Conservation (phyloP, 2,329 filamentous ascomycete genomes). For the Pyrenophora graminea region DNA sequence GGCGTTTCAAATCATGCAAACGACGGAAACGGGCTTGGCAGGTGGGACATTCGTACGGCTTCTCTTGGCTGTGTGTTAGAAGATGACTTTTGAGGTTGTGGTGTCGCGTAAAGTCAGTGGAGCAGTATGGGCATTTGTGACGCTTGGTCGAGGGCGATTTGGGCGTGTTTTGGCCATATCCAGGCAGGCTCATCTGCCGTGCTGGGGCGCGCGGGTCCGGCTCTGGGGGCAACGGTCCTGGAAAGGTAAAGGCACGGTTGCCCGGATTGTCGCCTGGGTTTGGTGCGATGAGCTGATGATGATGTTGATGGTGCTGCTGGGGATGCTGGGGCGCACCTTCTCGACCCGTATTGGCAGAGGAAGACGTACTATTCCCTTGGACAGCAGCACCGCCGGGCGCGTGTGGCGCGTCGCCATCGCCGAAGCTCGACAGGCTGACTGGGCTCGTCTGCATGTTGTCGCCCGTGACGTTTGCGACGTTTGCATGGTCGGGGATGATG, state of each 20-base stretch:
- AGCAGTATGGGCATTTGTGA: constrained; percentile 95
- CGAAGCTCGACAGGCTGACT: constrained; percentile 59
- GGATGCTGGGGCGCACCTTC: constrained; percentile 44
- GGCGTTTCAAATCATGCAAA: constrained; percentile 91
- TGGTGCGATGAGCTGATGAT: constrained; percentile 43
- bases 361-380: constrained; percentile 55
- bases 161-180: constrained; percentile 60
- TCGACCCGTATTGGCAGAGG: constrained; percentile 47
- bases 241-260: constrained; percentile 67
- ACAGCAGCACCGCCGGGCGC: constrained; percentile 55
- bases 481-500: constrained; percentile 52
- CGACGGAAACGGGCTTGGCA: constrained; percentile 91
- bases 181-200: constrained; percentile 64
- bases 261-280: constrained; percentile 43
- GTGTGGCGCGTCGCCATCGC: constrained; percentile 55
- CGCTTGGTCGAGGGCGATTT: constrained; percentile 80
- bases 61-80: constrained; percentile 96
- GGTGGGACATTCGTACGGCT: constrained; percentile 92
- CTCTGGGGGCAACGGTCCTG: constrained; percentile 58
- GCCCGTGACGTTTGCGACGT: constrained; percentile 40
- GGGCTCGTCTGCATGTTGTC: constrained; percentile 58
- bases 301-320: constrained; percentile 28
- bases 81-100: constrained; percentile 98
- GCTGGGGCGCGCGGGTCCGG: constrained; percentile 56
- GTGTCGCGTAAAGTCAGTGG: constrained; percentile 94